Evolutionary conservation across 306 rosid genomes (phyloP).

Genomic region (Luffa acutangula): DNA sequence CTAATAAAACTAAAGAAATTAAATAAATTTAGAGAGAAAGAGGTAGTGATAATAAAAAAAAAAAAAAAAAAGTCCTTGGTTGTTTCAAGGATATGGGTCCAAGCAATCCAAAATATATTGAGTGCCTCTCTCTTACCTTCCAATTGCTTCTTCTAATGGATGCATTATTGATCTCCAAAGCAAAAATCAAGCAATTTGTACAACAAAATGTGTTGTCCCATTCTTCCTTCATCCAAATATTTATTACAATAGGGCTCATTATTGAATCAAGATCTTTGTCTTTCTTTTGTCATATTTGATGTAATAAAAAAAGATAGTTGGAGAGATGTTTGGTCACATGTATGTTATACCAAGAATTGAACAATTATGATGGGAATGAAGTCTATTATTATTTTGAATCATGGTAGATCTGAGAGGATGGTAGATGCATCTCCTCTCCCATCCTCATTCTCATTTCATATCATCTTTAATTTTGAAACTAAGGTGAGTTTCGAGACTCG

Average conservation of each 20-base stretch:
- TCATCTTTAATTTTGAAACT: not conserved
- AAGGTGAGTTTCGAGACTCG: too few relatives aligned
- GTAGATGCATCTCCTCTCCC: not conserved
- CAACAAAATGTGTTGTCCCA: not conserved
- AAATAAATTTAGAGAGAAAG: not conserved
- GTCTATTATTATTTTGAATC: not conserved
- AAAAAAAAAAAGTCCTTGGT: not conserved
- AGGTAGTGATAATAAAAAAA: not conserved
- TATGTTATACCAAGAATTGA: not conserved
- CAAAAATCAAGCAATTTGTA: not conserved
- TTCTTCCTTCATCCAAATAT: not conserved
- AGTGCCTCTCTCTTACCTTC: not conserved
- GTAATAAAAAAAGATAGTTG: not conserved
- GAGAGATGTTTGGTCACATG: not conserved
- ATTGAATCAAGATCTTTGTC: conserved; percentile 1
- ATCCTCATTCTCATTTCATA: not conserved
- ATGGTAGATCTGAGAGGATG: not conserved
- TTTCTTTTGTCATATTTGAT: not conserved
- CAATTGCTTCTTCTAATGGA: not conserved
- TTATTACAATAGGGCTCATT: not conserved
- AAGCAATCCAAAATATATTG: not conserved
- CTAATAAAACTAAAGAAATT: too few relatives aligned
- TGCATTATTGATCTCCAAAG: not conserved
- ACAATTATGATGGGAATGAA: not conserved
- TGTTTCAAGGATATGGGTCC: not conserved